Evolutionary conservation across 805 yeast species (phyloP).

Genomic region (Kuraishia ogatae): DNA sequence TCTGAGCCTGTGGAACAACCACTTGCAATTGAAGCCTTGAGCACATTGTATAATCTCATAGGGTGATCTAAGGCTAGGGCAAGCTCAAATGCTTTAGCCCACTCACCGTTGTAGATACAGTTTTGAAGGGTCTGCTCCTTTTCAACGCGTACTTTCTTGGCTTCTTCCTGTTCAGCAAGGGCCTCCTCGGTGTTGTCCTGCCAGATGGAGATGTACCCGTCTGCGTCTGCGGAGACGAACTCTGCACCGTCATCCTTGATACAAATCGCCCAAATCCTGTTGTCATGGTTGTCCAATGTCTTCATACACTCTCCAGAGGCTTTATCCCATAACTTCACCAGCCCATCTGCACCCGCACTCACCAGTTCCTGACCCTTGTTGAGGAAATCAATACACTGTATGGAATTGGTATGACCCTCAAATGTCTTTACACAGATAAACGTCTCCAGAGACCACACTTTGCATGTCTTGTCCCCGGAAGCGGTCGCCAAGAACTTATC

Average conservation of each 20-base stretch:
- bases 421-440: constrained; percentile 71
- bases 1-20: constrained; percentile 30
- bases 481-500: constrained; percentile 74
- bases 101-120: constrained; percentile 60
- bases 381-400: constrained; percentile 71
- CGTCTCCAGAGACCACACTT: constrained; percentile 81
- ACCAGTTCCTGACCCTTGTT: constrained; percentile 60
- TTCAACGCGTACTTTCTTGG: constrained; percentile 54
- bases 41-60: constrained; percentile 72
- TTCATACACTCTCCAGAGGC: constrained; percentile 66
- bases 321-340: constrained; percentile 85
- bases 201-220: constrained; percentile 88
- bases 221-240: constrained; percentile 88
- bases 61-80: constrained; percentile 89
- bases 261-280: constrained; percentile 89
- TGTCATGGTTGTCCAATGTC: constrained; percentile 85
- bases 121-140: constrained; percentile 84
- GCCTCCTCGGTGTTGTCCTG: constrained; percentile 76
- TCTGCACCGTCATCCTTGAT: constrained; percentile 55
- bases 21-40: constrained; percentile 51
- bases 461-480: constrained; percentile 88
- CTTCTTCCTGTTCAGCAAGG: constrained; percentile 43
- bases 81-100: constrained; percentile 81
- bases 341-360: constrained; percentile 89
- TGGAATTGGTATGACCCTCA: constrained; percentile 92